Conservation (phyloP, 192 early-diverging fungal genomes). For the Coemansia sp. region DNA sequence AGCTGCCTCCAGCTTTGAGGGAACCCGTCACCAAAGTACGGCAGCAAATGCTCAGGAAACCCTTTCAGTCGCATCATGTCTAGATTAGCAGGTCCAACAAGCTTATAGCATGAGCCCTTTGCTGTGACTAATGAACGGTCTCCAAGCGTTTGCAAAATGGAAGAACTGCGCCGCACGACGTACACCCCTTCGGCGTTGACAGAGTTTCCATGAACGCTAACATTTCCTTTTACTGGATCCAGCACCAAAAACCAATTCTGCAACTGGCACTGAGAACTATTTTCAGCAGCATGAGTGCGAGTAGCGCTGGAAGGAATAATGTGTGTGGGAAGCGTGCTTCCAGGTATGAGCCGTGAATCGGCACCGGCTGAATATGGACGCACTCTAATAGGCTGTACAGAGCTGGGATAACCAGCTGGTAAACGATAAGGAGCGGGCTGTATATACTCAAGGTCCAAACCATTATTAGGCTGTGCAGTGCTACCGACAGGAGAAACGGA, state of each 20-base stretch:
- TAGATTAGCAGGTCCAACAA: conserved; percentile 25
- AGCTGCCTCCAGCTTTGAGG: conserved; percentile 35
- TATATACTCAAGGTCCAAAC: conserved; percentile 1
- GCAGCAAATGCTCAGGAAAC: conserved; percentile 28
- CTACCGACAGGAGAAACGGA: conserved; percentile 10
- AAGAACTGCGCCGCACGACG: conserved; percentile 30
- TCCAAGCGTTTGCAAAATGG: conserved; percentile 21
- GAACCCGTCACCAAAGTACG: conserved; percentile 33
- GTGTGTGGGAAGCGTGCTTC: conserved; percentile 39
- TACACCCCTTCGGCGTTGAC: conserved; percentile 23
- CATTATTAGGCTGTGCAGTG: neutral
- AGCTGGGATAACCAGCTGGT: conserved; percentile 32
- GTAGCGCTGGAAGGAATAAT: conserved; percentile 6
- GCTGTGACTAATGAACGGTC: conserved; percentile 18
- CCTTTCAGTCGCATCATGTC: conserved; percentile 36
- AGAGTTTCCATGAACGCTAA: conserved; percentile 30
- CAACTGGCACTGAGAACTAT: conserved; percentile 7
- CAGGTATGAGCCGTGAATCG: conserved; percentile 19
- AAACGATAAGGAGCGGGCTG: conserved; percentile 12
- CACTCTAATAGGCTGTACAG: conserved; percentile 35
- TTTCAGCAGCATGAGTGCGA: conserved; percentile 3
- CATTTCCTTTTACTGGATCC: conserved; percentile 15
- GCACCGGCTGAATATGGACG: conserved; percentile 14
- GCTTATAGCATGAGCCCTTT: conserved; percentile 26
- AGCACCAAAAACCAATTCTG: conserved; percentile 25